phyloP scores from a whole-genome alignment of 768 basidiomycete species.

The Macrolepiota albuminosa region DNA sequence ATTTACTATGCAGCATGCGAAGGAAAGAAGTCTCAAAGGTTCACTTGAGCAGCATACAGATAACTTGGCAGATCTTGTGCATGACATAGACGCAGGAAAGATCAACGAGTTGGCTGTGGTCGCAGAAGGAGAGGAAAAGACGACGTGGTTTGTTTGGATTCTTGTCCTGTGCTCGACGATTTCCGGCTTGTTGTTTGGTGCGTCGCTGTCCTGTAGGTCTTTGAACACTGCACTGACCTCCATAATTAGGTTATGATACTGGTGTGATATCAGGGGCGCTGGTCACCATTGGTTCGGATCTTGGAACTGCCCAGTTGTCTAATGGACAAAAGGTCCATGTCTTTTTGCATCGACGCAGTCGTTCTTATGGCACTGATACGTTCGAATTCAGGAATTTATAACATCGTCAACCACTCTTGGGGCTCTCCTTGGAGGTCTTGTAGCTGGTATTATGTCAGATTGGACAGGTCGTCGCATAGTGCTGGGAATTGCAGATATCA shows the following conservation, averaged over 20 bases:
- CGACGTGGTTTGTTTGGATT: constrained; percentile 75
- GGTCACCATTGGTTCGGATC: constrained; percentile 63
- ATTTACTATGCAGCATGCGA: neutral
- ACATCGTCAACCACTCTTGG: constrained; percentile 77
- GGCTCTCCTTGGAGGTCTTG: constrained; percentile 70
- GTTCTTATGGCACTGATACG: neutral
- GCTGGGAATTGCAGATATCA: constrained; percentile 60
- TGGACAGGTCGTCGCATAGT: constrained; percentile 64
- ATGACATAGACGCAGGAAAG: constrained; percentile 39
- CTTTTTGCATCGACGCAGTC: neutral
- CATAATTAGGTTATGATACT: constrained; percentile 64
- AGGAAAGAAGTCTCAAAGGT: neutral
- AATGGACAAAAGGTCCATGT: constrained; percentile 55
- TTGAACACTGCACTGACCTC: neutral
- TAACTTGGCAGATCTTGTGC: constrained; percentile 15
- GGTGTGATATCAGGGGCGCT: constrained; percentile 80
- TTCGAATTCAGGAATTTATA: constrained; percentile 59
- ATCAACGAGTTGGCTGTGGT: constrained; percentile 57
- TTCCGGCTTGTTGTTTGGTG: constrained; percentile 72
- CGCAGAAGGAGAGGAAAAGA: constrained; percentile 60
- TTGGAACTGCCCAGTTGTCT: constrained; percentile 53
- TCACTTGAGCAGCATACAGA: constrained; percentile 7
- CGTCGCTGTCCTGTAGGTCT: constrained; percentile 15
- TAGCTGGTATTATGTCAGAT: constrained; percentile 66
- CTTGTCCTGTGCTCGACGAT: constrained; percentile 72